phyloP scores from a whole-genome alignment of 306 rosid genomes.

The Gastrolobium villosum region DNA sequence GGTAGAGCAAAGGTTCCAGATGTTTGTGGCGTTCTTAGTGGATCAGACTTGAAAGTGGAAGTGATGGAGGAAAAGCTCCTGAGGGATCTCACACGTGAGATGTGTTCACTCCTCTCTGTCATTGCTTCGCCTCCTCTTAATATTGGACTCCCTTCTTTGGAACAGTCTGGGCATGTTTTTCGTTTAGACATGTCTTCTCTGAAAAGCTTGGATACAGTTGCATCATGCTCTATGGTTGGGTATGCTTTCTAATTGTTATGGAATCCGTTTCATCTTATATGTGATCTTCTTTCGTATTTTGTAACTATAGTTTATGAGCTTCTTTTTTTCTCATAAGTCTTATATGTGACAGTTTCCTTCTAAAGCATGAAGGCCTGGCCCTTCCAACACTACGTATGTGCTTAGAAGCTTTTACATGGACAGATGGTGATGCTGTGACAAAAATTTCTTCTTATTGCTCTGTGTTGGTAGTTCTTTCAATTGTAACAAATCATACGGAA shows the following conservation, averaged over 20 bases:
- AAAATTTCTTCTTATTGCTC: conserved; percentile 83
- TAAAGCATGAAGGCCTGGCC: conserved; percentile 81
- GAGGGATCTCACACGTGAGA: conserved; percentile 90
- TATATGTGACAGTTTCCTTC: conserved; percentile 72
- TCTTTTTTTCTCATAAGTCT: conserved; percentile 36
- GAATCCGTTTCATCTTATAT: conserved; percentile 34
- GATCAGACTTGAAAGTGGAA: conserved; percentile 91
- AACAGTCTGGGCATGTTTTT: conserved; percentile 84
- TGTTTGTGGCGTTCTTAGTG: conserved; percentile 67
- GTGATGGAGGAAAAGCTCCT: conserved; percentile 95
- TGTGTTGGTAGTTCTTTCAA: conserved; percentile 68
- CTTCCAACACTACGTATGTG: conserved; percentile 77
- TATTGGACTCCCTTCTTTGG: conserved; percentile 83
- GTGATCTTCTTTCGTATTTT: conserved; percentile 31
- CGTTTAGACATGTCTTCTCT: conserved; percentile 72
- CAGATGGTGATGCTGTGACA: conserved; percentile 85
- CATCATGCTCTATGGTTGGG: conserved; percentile 89
- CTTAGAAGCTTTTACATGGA: conserved; percentile 86
- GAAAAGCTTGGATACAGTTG: conserved; percentile 76
- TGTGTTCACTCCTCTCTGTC: conserved; percentile 75
- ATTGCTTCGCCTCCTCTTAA: conserved; percentile 84
- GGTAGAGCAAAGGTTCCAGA: conserved; percentile 97
- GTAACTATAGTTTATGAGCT: conserved; percentile 22
- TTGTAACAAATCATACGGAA: conserved; percentile 68
- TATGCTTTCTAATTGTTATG: conserved; percentile 58